These are phyloP conservation scores for Gaeumannomyces tritici DNA, from an alignment of 2,329 filamentous ascomycete genomes.

Conservation along the genomic window DNA sequence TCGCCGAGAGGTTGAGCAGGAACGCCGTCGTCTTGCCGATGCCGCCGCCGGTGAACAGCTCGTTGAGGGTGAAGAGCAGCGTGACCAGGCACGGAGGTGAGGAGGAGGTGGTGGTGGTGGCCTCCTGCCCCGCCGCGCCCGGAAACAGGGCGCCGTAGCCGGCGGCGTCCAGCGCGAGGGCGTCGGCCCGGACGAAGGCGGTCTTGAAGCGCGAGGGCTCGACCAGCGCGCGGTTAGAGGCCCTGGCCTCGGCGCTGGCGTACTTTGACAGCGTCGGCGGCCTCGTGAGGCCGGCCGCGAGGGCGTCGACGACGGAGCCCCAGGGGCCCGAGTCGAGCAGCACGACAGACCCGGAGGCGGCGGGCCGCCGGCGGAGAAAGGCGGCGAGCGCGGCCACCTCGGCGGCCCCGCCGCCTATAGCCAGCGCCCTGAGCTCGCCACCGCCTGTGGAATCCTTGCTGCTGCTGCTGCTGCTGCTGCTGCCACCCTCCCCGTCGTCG, in stretches of 20 bases:
- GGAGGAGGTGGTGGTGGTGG: too few species aligned
- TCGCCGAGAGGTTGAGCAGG: conserved; percentile 56
- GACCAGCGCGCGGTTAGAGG: conserved; percentile 36
- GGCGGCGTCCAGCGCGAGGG: conserved; percentile 18
- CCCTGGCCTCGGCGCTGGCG: conserved; percentile 35
- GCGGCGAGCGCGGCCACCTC: conserved; percentile 48
- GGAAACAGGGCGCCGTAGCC: conserved; percentile 19
- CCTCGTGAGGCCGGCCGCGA: conserved; percentile 47
- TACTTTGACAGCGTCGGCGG: conserved; percentile 41
- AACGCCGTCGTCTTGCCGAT: conserved; percentile 66
- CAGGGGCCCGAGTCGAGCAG: conserved; percentile 82
- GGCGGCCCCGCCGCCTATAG: conserved; percentile 48
- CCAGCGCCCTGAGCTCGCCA: conserved; percentile 27
- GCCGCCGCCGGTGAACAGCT: conserved; percentile 75
- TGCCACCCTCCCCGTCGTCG: conserved; percentile 7
- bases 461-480: conserved; percentile 5
- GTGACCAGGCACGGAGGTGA: conserved; percentile 49
- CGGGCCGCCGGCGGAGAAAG: conserved; percentile 22
- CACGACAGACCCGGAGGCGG: conserved; percentile 32
- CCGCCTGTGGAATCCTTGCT: too few species aligned
- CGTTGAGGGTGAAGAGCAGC: conserved; percentile 89
- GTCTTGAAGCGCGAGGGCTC: conserved; percentile 24
- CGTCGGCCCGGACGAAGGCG: conserved; percentile 36
- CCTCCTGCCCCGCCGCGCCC: background rate
- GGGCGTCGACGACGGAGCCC: conserved; percentile 48